Evolutionary conservation across 345 rosid species (phyloP).

Genomic region (Litchi chinensis): DNA sequence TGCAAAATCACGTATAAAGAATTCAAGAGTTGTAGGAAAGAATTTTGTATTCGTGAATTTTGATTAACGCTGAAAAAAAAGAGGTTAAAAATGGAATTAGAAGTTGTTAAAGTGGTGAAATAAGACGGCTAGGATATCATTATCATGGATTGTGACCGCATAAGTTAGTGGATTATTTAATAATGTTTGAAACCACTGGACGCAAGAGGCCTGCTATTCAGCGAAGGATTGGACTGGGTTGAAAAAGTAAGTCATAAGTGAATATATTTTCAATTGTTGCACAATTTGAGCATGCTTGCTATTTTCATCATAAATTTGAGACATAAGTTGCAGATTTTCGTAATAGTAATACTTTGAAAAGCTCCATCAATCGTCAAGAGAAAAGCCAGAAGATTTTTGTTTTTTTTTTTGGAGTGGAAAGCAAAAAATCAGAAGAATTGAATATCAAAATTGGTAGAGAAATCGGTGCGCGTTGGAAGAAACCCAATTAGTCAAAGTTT

Average conservation of each 20-base stretch:
- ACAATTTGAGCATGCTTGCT: background rate
- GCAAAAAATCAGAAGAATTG: background rate
- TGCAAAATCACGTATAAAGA: background rate
- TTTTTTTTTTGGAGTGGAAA: no score
- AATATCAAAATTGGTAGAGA: background rate
- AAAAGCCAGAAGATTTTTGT: no score
- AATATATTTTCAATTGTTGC: no score
- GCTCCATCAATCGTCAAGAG: no score
- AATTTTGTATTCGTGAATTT: background rate
- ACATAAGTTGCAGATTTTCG: no score
- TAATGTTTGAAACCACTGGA: background rate
- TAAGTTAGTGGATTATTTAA: background rate
- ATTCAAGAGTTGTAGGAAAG: background rate
- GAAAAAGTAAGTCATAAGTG: no score
- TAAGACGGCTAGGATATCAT: background rate
- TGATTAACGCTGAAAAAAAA: background rate
- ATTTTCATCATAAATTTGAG: no score
- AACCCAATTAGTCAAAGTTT: no score
- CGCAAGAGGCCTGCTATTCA: background rate
- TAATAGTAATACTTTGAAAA: no score
- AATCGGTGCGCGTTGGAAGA: no score
- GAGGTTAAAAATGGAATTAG: background rate
- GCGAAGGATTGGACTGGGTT: background rate
- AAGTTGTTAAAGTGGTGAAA: background rate
- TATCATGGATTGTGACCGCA: background rate